Conservation (phyloP, 805 yeast species). For the Kuraishia ogatae region DNA sequence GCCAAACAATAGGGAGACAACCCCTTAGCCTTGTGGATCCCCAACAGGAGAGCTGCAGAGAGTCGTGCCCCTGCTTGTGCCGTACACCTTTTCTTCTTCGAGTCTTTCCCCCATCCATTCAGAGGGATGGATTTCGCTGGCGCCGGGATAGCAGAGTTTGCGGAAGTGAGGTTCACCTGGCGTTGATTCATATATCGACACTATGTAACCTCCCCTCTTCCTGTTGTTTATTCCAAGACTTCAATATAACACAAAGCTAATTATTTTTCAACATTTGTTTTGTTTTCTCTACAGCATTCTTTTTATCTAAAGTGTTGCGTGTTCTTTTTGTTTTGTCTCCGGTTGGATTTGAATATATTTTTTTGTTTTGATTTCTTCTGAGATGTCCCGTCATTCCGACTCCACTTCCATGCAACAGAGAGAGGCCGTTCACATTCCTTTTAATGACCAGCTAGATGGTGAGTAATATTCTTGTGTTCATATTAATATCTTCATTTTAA, state of each 20-base stretch:
- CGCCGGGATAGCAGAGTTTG: background rate
- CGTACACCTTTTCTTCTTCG: background rate
- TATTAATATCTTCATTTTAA: too few relatives aligned
- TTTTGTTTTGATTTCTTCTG: background rate
- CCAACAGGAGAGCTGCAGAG: background rate
- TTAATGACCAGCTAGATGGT: constrained; percentile 3
- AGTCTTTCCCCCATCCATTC: background rate
- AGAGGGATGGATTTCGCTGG: background rate
- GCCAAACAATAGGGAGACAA: too few relatives aligned
- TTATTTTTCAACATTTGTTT: background rate
- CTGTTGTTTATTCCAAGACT: background rate
- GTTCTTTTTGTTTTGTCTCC: background rate
- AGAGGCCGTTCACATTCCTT: background rate
- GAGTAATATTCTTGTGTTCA: background rate
- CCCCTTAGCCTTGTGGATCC: background rate
- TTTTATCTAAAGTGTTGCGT: background rate
- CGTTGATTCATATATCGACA: background rate
- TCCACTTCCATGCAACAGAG: background rate
- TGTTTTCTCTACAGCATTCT: background rate
- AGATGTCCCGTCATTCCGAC: background rate
- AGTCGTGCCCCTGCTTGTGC: background rate
- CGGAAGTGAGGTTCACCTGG: background rate
- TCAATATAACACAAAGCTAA: background rate
- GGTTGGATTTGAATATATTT: background rate
- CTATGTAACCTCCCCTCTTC: background rate